phyloP scores from a whole-genome alignment of 352 stramenopile species.

The Phytophthora lateralis region DNA sequence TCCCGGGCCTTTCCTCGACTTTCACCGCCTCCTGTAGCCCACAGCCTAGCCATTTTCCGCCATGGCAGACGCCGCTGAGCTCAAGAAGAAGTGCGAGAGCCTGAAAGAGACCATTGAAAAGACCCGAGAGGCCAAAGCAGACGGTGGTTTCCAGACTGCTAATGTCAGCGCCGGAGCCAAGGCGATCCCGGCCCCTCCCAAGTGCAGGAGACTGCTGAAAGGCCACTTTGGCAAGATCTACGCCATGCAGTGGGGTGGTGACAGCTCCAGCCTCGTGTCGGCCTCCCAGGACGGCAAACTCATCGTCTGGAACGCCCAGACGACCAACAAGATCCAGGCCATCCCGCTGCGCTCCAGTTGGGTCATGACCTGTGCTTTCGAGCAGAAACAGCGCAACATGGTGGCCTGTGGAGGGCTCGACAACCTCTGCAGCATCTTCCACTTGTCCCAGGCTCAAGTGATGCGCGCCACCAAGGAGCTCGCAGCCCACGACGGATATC shows the following conservation, averaged over 20 bases:
- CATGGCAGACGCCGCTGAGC: constrained; percentile 76
- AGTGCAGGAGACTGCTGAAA: constrained; percentile 95
- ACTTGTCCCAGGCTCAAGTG: constrained; percentile 90
- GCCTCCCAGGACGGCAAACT: constrained; percentile 99
- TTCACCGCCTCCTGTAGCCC: constrained; percentile 10
- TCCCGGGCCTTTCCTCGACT: neutral
- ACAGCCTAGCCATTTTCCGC: neutral
- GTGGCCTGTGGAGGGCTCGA: constrained; percentile 98
- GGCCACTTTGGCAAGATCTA: constrained; percentile 99
- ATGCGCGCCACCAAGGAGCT: constrained; percentile 95
- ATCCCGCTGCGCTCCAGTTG: constrained; percentile 97
- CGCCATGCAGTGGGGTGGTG: constrained; percentile 97
- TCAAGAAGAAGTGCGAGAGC: constrained; percentile 90
- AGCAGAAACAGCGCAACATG: constrained; percentile 97
- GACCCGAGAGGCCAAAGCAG: constrained; percentile 75
- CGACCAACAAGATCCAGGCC: constrained; percentile 96
- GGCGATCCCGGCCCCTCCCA: constrained; percentile 83
- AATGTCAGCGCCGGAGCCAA: constrained; percentile 70
- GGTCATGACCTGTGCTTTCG: constrained; percentile 99
- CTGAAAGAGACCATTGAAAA: constrained; percentile 90
- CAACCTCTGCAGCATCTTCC: constrained; percentile 99
- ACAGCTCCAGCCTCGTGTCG: constrained; percentile 91
- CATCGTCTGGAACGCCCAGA: constrained; percentile 98
- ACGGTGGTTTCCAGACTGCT: constrained; percentile 78
- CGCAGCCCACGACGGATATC: constrained; percentile 97